Evolutionary conservation across 331 rosid genomes (phyloP).

Genomic region (Quercus lobata): DNA sequence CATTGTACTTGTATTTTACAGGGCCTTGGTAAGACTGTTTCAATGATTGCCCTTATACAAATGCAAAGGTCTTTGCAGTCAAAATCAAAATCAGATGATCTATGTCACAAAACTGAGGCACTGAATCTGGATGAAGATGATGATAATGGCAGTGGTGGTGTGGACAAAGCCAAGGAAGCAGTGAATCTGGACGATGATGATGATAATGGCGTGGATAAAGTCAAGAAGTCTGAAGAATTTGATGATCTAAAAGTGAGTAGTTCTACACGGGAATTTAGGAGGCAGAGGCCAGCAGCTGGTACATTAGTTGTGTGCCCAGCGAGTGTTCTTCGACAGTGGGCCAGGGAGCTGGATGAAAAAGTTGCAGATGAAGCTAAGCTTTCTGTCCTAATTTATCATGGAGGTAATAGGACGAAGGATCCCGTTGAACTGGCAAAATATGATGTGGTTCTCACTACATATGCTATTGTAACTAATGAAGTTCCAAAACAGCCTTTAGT

Average conservation of each 20-base stretch:
- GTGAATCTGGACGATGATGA: conserved; percentile 89
- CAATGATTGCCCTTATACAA: conserved; percentile 90
- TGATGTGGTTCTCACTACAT: conserved; percentile 96
- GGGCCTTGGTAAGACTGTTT: conserved; percentile 99
- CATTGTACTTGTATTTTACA: conserved; percentile 34
- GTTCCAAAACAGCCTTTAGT: conserved; percentile 93
- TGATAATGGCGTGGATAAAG: conserved; percentile 38
- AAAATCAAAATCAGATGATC: conserved; percentile 57
- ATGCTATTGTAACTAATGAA: conserved; percentile 85
- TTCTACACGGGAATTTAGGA: conserved; percentile 44
- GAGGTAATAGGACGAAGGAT: conserved; percentile 87
- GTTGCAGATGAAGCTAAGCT: conserved; percentile 68
- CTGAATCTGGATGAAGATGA: conserved; percentile 89
- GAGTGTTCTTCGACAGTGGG: conserved; percentile 96
- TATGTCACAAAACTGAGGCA: conserved; percentile 61
- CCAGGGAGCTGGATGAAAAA: conserved; percentile 88
- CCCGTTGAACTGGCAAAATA: conserved; percentile 66
- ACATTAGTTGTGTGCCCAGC: conserved; percentile 99
- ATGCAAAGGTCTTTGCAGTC: conserved; percentile 64
- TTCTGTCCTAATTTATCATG: conserved; percentile 76
- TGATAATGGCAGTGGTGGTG: conserved; percentile 36
- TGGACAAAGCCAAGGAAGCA: conserved; percentile 37
- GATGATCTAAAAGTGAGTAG: conserved; percentile 52
- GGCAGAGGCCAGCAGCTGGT: conserved; percentile 95
- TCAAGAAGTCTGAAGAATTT: conserved; percentile 37